phyloP scores from a whole-genome alignment of 176 grass and related monocot species.

The Oryza rufipogon region DNA sequence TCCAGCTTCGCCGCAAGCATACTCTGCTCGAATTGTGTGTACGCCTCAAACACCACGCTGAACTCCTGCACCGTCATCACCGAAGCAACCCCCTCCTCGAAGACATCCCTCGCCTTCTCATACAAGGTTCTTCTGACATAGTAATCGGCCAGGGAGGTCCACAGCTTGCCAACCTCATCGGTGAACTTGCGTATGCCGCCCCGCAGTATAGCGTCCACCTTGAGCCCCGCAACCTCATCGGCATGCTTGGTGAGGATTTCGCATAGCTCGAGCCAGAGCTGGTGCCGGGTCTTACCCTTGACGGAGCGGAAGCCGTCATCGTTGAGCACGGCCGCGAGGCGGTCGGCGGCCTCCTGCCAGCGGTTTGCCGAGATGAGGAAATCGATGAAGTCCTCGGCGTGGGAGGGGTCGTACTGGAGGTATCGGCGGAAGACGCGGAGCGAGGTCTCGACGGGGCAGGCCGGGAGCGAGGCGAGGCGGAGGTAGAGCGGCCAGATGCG shows the following conservation, averaged over 20 bases:
- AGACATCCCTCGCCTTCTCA: constrained; percentile 75
- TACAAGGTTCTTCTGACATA: constrained; percentile 71
- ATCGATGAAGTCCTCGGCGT: constrained; percentile 81
- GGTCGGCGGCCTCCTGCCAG: constrained; percentile 79
- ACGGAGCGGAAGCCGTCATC: constrained; percentile 75
- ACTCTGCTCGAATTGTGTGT: constrained; percentile 83
- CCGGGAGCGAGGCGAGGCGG: constrained; percentile 61
- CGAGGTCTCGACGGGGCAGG: constrained; percentile 79
- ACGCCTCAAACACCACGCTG: constrained; percentile 84
- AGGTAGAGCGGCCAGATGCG: constrained; percentile 83
- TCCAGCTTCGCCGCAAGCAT: constrained; percentile 75
- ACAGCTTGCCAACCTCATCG: constrained; percentile 75
- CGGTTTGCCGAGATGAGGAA: constrained; percentile 59
- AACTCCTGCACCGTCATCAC: constrained; percentile 81
- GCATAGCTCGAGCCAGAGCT: constrained; percentile 88
- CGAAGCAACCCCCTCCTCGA: constrained; percentile 74
- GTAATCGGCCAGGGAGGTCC: constrained; percentile 82
- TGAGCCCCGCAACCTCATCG: constrained; percentile 70
- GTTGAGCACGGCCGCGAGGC: constrained; percentile 70
- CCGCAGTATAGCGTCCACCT: constrained; percentile 75
- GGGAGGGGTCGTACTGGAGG: constrained; percentile 82
- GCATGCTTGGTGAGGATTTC: constrained; percentile 82
- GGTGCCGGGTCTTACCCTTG: constrained; percentile 78
- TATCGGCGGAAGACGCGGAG: constrained; percentile 79
- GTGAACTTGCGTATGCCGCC: constrained; percentile 80